Conservation (phyloP, 495 filamentous ascomycete species). For the Aspergillus leporis region DNA sequence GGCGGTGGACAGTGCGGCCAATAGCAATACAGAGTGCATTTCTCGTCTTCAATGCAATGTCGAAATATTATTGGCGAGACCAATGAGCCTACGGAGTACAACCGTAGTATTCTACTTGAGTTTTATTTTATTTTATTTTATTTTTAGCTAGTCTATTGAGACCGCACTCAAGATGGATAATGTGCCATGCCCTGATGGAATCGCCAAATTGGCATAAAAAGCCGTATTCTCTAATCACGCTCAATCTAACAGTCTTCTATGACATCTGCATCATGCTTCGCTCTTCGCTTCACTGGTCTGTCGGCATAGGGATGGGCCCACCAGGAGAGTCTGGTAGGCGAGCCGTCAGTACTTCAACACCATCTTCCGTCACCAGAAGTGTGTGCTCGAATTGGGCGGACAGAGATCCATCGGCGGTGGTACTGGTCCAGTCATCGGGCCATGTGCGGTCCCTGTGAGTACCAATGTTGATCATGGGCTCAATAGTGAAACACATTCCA, state of each 20-base stretch:
- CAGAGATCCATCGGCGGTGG: slow-evolving; percentile 75
- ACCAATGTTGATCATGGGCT: slow-evolving; percentile 87
- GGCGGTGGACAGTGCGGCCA: no score
- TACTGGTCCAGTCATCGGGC: slow-evolving; percentile 91
- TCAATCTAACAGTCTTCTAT: neutral
- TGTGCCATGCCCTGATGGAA: neutral
- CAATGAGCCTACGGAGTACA: no score
- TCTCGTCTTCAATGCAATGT: no score
- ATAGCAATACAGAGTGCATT: no score
- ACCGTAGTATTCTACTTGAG: no score
- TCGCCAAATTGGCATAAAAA: neutral
- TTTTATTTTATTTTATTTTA: neutral
- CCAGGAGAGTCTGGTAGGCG: slow-evolving; percentile 79
- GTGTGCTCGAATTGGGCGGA: slow-evolving; percentile 96
- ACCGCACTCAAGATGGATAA: no score
- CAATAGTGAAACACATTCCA: slow-evolving; percentile 92
- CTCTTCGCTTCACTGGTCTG: slow-evolving; percentile 3
- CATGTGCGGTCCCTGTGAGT: slow-evolving; percentile 80
- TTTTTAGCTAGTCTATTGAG: neutral
- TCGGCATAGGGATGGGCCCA: slow-evolving; percentile 72
- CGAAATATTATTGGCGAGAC: no score
- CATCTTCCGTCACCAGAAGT: slow-evolving; percentile 86
- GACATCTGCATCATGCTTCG: neutral
- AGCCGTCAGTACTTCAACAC: slow-evolving; percentile 91
- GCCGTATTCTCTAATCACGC: neutral